Evolutionary conservation across 768 basidiomycete species (phyloP), one percentile per base, ranked within the genome.

Genomic region (Lyophyllum shimeji): DNA sequence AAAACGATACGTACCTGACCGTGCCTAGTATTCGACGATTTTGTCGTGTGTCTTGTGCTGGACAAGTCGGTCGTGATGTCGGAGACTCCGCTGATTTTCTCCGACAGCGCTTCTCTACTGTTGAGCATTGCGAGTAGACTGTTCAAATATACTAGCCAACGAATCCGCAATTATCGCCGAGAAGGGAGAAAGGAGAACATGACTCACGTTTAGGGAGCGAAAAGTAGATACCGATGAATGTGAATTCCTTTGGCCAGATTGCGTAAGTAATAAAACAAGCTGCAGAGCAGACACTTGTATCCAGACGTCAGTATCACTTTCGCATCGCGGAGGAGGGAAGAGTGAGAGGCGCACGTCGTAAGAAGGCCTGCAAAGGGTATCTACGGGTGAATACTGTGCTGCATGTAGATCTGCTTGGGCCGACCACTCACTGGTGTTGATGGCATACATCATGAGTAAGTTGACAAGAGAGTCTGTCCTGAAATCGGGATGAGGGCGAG

Each of bases 171-270:
- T 9, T 4, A 29, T 29, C 9, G 29, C 9, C 29, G 29, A 37
- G 34, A 17, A 13, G 15, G 12, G 15, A 37, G 11, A 5, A 5
- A 29, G 9, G 29, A 37, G 15, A 37, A 37, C 11, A 58, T n/a
- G n/a, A n/a, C 73, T 62, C 31, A 80, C 79, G 52, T 64, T 81
- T 80, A 61, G 75, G 76, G 13, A 81, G 68, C 42, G 68, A 69
- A 55, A 80, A 73, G 59, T 78, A 80, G 47, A 81, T 71, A 3
- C 67, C 76, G 52, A 78, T 68, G 65, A 76, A 79, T n/a, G 75
- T 69, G 60, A 76, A 76, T 27, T 76, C 72, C 11, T 67, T 53
- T 5, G 79, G 81, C 77, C 80, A 78, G 13, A 72, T 60, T 3
- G 69, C 63, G 58, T 75, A 77, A 5, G 69, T 76, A 53, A 68